Evolutionary conservation across 768 basidiomycete species (phyloP).

Genomic region (Exsudoporus frostii): DNA sequence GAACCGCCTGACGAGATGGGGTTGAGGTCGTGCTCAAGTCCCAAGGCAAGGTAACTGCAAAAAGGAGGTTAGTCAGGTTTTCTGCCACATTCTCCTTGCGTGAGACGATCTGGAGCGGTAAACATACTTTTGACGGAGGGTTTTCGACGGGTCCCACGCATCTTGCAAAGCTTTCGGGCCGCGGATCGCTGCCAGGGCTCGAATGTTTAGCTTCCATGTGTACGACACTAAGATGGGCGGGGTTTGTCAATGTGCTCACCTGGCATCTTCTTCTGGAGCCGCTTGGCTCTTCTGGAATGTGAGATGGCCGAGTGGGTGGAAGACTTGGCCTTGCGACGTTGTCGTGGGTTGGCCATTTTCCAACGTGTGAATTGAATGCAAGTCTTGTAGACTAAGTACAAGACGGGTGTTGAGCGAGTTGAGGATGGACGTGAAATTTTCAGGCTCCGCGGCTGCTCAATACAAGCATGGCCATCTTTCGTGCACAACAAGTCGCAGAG

Average conservation of each 20-base stretch:
- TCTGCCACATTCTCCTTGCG: neutral
- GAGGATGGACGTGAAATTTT: neutral
- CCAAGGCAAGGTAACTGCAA: conserved; percentile 70
- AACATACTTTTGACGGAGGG: conserved; percentile 87
- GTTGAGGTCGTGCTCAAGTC: conserved; percentile 66
- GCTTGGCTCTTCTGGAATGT: conserved; percentile 72
- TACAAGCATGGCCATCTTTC: too few relatives aligned
- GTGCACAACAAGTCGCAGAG: neutral
- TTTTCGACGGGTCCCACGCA: conserved; percentile 85
- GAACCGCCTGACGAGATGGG: conserved; percentile 67
- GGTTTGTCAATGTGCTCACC: conserved; percentile 40
- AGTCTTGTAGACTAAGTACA: neutral
- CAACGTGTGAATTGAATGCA: neutral
- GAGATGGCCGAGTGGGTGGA: conserved; percentile 69
- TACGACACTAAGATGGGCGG: neutral
- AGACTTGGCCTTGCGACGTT: conserved; percentile 82
- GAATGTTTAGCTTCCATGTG: conserved; percentile 3
- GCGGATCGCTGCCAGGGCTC: conserved; percentile 54
- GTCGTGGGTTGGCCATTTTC: conserved; percentile 90
- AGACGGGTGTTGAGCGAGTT: neutral
- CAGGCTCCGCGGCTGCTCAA: conserved; percentile 5
- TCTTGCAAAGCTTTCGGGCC: conserved; percentile 80
- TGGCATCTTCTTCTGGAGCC: conserved; percentile 74
- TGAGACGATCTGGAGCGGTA: neutral
- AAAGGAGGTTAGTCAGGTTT: neutral